Percentiles rank a stretch among this genome's conserved stretches.
Evolutionary conservation across 2,329 filamentous ascomycete genomes (phyloP).

Genomic region (Beauveria australis): DNA sequence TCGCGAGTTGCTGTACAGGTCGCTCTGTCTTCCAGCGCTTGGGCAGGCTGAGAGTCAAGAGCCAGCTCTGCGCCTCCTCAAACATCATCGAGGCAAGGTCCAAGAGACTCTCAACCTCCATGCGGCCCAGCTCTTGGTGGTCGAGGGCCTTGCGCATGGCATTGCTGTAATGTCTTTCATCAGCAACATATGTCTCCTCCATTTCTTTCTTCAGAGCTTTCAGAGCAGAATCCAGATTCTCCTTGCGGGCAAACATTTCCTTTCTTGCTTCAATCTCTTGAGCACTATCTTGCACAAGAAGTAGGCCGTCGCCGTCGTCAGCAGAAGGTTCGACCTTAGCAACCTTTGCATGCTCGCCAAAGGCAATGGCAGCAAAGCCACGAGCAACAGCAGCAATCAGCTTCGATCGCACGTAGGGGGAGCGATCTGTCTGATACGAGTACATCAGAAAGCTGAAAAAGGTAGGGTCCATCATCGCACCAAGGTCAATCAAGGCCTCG

Average conservation of each 20-base stretch:
- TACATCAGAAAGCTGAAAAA: conserved; percentile 51
- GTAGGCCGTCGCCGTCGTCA: conserved; percentile 29
- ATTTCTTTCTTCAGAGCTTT: conserved; percentile 35
- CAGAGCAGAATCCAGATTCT: conserved; percentile 51
- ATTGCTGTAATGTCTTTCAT: conserved; percentile 31
- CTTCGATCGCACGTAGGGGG: conserved; percentile 52
- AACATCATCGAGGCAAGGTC: conserved; percentile 40
- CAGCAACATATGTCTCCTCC: conserved; percentile 31
- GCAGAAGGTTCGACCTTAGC: conserved; percentile 30
- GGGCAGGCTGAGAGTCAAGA: conserved; percentile 32
- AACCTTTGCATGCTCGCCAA: conserved; percentile 49
- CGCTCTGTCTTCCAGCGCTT: conserved; percentile 33
- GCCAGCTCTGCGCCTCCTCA: conserved; percentile 34
- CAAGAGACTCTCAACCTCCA: conserved; percentile 33
- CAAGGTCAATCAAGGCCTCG: conserved; percentile 56
- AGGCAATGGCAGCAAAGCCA: conserved; percentile 55
- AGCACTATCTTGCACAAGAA: conserved; percentile 35
- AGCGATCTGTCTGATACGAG: conserved; percentile 52
- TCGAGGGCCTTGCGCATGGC: conserved; percentile 37
- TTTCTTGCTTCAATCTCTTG: conserved; percentile 49
- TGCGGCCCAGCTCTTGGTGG: conserved; percentile 29
- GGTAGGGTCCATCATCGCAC: conserved; percentile 45
- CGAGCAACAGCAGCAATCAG: conserved; percentile 51
- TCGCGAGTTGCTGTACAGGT: conserved; percentile 25
- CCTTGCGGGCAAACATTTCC: conserved; percentile 56